phyloP scores from a whole-genome alignment of 2,329 filamentous ascomycete genomes.

The Aspergillus bombycis region DNA sequence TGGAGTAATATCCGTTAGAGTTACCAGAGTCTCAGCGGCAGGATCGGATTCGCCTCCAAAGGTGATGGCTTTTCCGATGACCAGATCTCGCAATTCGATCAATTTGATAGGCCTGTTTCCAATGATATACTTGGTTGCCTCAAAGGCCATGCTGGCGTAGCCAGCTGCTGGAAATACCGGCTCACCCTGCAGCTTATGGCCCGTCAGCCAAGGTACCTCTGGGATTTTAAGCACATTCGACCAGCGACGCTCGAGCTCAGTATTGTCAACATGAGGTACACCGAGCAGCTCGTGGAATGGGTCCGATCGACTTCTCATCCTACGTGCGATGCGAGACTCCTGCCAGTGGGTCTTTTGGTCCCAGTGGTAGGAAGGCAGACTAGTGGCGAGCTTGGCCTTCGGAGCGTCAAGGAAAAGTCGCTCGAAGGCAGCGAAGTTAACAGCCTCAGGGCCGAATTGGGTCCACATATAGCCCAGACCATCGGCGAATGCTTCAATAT shows the following conservation, averaged over 20 bases:
- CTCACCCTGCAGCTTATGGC: slow-evolving; percentile 9
- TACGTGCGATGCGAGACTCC: slow-evolving; percentile 8
- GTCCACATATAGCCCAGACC: slow-evolving; percentile 7
- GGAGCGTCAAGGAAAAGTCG: neutral
- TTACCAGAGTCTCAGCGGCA: slow-evolving; percentile 25
- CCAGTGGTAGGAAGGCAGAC: slow-evolving; percentile 7
- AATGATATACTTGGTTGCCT: slow-evolving; percentile 2
- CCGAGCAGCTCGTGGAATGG: slow-evolving; percentile 7
- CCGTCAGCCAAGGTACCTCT: slow-evolving; percentile 7
- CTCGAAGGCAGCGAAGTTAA: slow-evolving; percentile 7
- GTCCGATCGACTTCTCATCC: neutral
- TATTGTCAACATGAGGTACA: slow-evolving; percentile 1
- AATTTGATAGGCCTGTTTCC: slow-evolving; percentile 6
- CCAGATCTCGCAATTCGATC: slow-evolving; percentile 27
- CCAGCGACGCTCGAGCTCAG: slow-evolving; percentile 4
- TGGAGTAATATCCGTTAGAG: slow-evolving; percentile 20
- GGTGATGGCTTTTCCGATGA: slow-evolving; percentile 29
- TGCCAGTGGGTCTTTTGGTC: slow-evolving; percentile 9
- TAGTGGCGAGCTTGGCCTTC: slow-evolving; percentile 5
- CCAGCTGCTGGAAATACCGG: slow-evolving; percentile 8
- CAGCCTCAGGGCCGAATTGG: slow-evolving; percentile 4
- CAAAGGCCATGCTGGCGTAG: slow-evolving; percentile 14
- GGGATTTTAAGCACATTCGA: slow-evolving; percentile 2
- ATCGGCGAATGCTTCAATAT: slow-evolving; percentile 2
- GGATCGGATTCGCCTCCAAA: slow-evolving; percentile 26